These are phyloP conservation scores for Gaultheria prostrata DNA, from an alignment of 148 eudicot species.

Conservation along the genomic window DNA sequence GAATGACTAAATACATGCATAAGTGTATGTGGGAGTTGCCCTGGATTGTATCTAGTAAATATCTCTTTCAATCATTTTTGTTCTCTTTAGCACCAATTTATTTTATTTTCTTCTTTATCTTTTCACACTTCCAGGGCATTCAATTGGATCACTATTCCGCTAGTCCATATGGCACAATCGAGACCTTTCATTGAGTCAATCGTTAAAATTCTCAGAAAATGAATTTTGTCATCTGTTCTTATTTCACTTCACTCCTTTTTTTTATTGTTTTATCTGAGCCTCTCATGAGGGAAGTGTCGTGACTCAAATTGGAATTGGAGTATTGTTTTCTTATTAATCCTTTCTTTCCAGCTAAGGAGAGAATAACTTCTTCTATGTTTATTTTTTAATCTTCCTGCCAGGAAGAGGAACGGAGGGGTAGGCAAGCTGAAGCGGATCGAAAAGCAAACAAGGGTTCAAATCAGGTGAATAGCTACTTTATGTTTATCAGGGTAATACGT, in stretches of 20 bases:
- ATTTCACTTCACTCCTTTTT: background rate
- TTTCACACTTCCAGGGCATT: background rate
- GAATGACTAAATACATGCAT: background rate
- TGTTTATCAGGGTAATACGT: background rate
- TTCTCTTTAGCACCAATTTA: background rate
- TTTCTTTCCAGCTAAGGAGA: background rate
- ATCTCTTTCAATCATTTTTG: background rate
- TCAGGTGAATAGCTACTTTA: constrained; percentile 20
- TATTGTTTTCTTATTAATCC: background rate
- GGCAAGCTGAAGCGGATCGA: constrained; percentile 20
- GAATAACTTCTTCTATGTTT: background rate
- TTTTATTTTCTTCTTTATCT: background rate
- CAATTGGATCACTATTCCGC: background rate
- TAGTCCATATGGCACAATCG: background rate
- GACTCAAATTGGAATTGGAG: background rate
- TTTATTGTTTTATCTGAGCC: background rate
- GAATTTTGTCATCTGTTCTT: background rate
- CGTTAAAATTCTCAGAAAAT: background rate
- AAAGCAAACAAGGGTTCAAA: constrained; percentile 24
- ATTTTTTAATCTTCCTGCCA: constrained; percentile 19
- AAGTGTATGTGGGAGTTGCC: background rate
- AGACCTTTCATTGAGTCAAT: background rate
- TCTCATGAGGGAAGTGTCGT: background rate
- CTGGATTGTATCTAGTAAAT: background rate
- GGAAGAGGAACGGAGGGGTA: constrained; percentile 73